Evolutionary conservation across 1,284 basidiomycete genomes (phyloP), one percentile per base, ranked within the genome.

Genomic region (Apiotrichum mycotoxinovorans): DNA sequence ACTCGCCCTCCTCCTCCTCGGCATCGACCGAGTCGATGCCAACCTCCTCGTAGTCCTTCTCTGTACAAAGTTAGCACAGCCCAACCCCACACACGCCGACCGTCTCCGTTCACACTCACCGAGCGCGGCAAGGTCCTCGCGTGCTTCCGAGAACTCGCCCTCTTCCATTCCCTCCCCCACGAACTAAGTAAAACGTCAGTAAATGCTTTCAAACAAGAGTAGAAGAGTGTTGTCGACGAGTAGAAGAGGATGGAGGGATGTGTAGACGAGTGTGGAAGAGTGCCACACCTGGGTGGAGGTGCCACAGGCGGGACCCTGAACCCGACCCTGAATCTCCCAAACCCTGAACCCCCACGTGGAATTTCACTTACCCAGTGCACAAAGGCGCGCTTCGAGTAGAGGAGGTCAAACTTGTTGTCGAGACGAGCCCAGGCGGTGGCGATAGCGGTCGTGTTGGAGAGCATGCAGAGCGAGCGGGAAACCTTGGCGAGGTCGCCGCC

Each of bases 151-250:
- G 81, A 97, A 95, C 48, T 56, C 94, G 75, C 94, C 93, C 81
- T 97, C 94, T 79, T 97, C 94, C 94, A 97, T 98, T 80, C 94
- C 94, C 79, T 96, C 93, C 67, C 93, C 93, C 63, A 92, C 90
- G 69, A 94, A 95, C 43, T n/a, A n/a, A n/a, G n/a, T n/a, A n/a
- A n/a, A n/a, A n/a, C n/a, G n/a, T n/a, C n/a, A n/a, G n/a, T n/a
- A 30, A 30, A 30, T 30, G 5, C 30, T 12, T 30, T 30, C 30
- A 30, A 5, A 5, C 30, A 30, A 30, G 12, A 30, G 30, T 30
- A 30, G 30, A 5, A 30, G 30, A 12, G 12, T 12, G 30, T 30
- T 12, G n/a, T n/a, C n/a, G n/a, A n/a, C n/a, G n/a, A n/a, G n/a
- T n/a, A n/a, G n/a, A n/a, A n/a, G n/a, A n/a, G n/a, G n/a, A n/a